Percentiles rank a stretch among this genome's conserved stretches.
These are phyloP conservation scores for Podila minutissima DNA, from an alignment of 192 early-diverging fungal species.

Conservation along the genomic window DNA sequence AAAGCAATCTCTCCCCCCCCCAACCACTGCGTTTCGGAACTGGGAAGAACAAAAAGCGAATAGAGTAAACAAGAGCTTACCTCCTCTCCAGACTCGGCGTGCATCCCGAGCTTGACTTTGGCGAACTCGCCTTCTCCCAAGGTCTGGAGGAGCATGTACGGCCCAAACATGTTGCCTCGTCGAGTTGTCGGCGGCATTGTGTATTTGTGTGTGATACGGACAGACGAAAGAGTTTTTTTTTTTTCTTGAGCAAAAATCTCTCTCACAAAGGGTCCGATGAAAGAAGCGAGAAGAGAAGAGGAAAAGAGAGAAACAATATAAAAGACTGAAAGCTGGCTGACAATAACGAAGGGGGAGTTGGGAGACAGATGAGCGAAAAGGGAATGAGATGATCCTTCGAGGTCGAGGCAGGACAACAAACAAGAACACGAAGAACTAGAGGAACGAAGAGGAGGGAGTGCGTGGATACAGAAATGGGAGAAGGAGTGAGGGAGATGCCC, in stretches of 20 bases:
- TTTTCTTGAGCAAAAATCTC: not conserved
- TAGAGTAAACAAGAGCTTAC: constrained; percentile 34
- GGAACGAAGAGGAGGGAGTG: not conserved
- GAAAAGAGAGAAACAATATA: not conserved
- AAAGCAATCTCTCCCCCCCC: not conserved
- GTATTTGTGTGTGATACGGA: not conserved
- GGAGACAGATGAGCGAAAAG: not conserved
- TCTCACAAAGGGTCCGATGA: not conserved
- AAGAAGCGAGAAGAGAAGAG: not conserved
- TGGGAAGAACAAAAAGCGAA: not conserved
- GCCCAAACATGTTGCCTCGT: constrained; percentile 81
- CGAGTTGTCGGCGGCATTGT: constrained; percentile 45
- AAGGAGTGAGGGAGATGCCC: too few species aligned
- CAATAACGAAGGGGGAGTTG: not conserved
- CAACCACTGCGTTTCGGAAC: not conserved
- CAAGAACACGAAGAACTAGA: constrained; percentile 1
- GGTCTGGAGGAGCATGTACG: constrained; percentile 95
- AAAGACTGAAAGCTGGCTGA: constrained; percentile 3
- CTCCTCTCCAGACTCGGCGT: constrained; percentile 79
- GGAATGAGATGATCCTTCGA: constrained; percentile 2
- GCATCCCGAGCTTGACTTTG: constrained; percentile 97
- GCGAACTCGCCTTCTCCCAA: constrained; percentile 98
- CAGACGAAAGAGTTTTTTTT: not conserved
- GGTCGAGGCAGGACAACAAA: not conserved
- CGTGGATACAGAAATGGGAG: not conserved